phyloP scores from a whole-genome alignment of 305 asterid species.

The Fraxinus baroniana region DNA sequence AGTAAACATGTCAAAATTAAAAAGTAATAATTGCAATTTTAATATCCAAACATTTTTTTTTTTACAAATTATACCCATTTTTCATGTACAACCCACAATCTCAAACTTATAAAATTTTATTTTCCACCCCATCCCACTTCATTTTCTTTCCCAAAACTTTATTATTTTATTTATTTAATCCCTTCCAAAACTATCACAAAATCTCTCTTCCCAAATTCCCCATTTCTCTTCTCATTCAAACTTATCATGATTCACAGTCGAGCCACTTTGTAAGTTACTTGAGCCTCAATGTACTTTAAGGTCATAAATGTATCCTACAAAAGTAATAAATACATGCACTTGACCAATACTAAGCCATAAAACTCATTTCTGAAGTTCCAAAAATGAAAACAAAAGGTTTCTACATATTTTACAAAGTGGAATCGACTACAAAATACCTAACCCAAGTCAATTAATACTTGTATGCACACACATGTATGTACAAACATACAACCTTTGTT shows the following conservation, averaged over 20 bases:
- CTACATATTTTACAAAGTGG: not conserved
- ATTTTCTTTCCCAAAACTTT: too few relatives aligned
- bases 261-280: not conserved
- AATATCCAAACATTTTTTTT: too few relatives aligned
- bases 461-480: too few relatives aligned
- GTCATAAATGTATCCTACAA: not conserved
- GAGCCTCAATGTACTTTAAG: not conserved
- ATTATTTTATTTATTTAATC: too few relatives aligned
- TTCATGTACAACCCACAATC: too few relatives aligned
- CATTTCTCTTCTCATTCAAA: not conserved
- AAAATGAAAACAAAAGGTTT: not conserved
- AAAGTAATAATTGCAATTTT: too few relatives aligned
- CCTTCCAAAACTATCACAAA: too few relatives aligned
- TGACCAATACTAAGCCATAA: not conserved
- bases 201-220: too few relatives aligned
- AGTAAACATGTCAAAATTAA: too few relatives aligned
- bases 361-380: not conserved
- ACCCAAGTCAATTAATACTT: not conserved
- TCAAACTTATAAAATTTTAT: too few relatives aligned
- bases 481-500: not conserved
- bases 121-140: too few relatives aligned
- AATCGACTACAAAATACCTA: not conserved
- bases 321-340: not conserved
- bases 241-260: slow-evolving; percentile 34
- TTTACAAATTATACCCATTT: too few relatives aligned